Base-by-base conservation (phyloP, 805 yeast species). In the Saccharomyces eubayanus region DNA sequence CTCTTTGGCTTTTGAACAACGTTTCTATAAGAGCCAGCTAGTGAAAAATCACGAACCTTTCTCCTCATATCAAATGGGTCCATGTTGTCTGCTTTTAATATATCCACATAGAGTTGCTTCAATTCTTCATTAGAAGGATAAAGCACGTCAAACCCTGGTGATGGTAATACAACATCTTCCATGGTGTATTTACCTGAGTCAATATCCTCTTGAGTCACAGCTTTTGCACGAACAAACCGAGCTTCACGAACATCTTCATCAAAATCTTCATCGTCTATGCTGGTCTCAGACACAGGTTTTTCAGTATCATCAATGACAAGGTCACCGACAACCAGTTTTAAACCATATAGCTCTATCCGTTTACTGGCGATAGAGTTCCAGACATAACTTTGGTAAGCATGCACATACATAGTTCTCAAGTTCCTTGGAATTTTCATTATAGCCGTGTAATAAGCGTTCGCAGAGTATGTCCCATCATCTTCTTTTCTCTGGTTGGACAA, bases 341-440 rank as follows among this genome's bases (percentile, higher is more conserved):
- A 65, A 1, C 97, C 97, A 69, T 78, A 85, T 53, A 83, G 65
- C 62, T 80, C 81, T 46, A 89, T 75, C 65, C 99, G 78, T 59
- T 79, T 80, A 51, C 95, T 85, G 0, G 90, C 92, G 36, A 85
- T 95, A 51, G 77, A 67, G 66, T 95, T 95, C 99, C 99, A 95
- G 29, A 94, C 80, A 65, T 85, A 94, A 58, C 97, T 89, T 72
- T 94, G 99, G 69, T 95, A 95, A 2, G 99, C 96, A 71, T 94
- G 99, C 2, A 87, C 96, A 66, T 94, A 94, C 95, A 94, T 92
- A 55, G 91, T 81, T 67, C 97, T 78, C 66, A 94, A 75, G 66
- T 91, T 91, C 70, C 96, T 81, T 31, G 99, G 98, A 59, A 94
- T 87, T 54, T 89, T 81, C 85, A 87, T 84, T 47, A 95, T 78